Base-by-base conservation (phyloP, 345 rosid species). In the Schrenkiella parvula region DNA sequence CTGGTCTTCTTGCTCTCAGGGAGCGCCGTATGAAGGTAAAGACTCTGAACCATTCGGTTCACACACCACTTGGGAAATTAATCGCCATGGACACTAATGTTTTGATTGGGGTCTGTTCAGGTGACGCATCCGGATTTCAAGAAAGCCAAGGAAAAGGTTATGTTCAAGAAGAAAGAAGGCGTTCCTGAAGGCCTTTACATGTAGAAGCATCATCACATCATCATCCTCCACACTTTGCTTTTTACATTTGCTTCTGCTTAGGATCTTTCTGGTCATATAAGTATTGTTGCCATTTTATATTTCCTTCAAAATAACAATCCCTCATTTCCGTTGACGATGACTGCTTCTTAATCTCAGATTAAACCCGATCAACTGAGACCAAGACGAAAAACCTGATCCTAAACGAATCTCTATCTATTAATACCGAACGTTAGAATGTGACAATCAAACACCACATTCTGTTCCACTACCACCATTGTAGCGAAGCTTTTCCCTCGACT, bases 101-200 rank as follows among this genome's bases (percentile, higher is more conserved):
- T 22, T 31, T 3, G 18, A 47, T 71, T 60, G 19, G 10, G 39
- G 1, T 62, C 2, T 15, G 1, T 66, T 58, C 80, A 92, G 99
- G 98, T 95, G 54, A 92, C 92, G 0, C 99, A 90, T 71, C 74
- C 79, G 0, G 98, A 92, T 82, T 87, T 95, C 71, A 92, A 90
- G 89, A 92, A 95, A 75, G 98, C 97, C 0, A 95, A 95, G 69
- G 99, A 95, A 54, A 95, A 90, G 89, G 98, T 95, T 73, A 92
- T 92, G 99, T 90, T 83, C 87, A 95, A 95, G 87, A 95, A 92
- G 95, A 92, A 92, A 60, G 99, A 95, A 83, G 99, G 99, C 43
- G 97, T 95, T 19, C 99, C 98, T 3, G 99, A 95, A 83, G 99
- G 98, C 41, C 92, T 95, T 35, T 95, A 92, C 71, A 87, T 95